Base-by-base conservation (phyloP, 1,284 basidiomycete genomes). In the Coniophora puteana region DNA sequence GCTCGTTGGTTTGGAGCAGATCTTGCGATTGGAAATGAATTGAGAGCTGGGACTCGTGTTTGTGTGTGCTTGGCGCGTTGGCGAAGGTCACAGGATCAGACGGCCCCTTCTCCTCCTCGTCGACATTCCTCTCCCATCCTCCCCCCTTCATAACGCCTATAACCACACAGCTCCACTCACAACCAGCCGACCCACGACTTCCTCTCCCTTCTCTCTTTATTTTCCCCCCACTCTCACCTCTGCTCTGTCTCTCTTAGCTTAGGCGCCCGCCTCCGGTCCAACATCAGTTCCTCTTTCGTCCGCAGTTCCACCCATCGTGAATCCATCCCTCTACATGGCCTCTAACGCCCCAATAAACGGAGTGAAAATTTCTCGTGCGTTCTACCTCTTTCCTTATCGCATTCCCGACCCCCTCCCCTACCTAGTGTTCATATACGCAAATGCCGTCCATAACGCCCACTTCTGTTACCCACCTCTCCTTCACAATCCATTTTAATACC, bases 291-390 rank as follows among this genome's bases (percentile, higher is more conserved):
- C n/a, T 5, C 27, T n/a, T 36, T 11, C 20, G 16, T 10, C 12
- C 23, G n/a, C 23, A 17, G 36, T 46, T 36, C 25, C 22, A n/a
- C 16, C 23, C 5, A 23, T 20, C 38, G 25, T 29, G 31, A 11
- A 32, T 10, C 25, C 36, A 25, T 36, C 28, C 44, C 33, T 36
- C 51, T 53, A 59, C 56, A 87, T 89, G 85, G 72, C 83, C 49
- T 79, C 79, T 47, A 82, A 87, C 67, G 81, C 74, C 53, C 87
- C 86, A 63, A 90, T 93, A 68, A 93, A 93, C 65, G 90, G 90
- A 60, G 84, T 92, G 67, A 91, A 87, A 77, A 79, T 92, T 58
- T 86, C 87, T 65, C 80, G 89, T 92, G 66, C 72, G 89, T 86
- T 8, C 47, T 46, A 50, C 39, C 40, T 43, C 23, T 35, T 52